A percentile compares a stretch with the other conserved stretches of the same genome.
These are phyloP conservation scores for Didymella glomerata DNA, from an alignment of 2,329 filamentous ascomycete species.

Conservation along the genomic window DNA sequence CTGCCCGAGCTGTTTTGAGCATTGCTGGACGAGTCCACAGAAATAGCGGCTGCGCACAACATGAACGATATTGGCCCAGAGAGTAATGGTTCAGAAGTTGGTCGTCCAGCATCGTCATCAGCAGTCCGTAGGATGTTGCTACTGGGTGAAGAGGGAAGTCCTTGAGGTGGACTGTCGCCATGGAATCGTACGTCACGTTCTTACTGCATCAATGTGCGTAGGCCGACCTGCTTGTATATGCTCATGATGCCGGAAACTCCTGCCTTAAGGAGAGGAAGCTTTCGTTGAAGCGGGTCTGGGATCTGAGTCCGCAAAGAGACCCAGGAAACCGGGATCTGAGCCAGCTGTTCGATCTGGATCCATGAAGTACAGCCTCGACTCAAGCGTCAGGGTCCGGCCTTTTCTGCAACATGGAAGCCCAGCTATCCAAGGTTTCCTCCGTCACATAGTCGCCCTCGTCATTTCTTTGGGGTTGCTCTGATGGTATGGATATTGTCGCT, in stretches of 20 bases:
- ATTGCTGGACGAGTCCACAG: background rate
- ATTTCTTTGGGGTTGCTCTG: too few species aligned
- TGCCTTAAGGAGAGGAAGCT: background rate
- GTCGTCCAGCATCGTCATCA: background rate
- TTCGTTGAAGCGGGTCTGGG: background rate
- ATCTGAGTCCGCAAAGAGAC: background rate
- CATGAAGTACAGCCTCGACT: background rate
- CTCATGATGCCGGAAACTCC: background rate
- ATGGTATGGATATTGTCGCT: background rate
- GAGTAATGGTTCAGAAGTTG: background rate
- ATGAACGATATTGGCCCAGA: background rate
- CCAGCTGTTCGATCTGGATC: background rate
- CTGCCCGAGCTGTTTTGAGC: background rate
- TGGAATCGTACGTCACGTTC: background rate
- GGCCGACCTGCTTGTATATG: background rate
- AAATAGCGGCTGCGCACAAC: background rate
- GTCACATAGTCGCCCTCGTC: background rate
- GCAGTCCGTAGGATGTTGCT: background rate
- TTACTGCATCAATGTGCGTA: background rate
- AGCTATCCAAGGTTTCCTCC: background rate
- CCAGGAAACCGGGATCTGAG: background rate
- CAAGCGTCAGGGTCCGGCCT: too few species aligned
- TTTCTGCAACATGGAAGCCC: too few species aligned
- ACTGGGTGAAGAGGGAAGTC: background rate
- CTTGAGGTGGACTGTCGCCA: background rate